These are phyloP conservation scores for Fraxinus anomala DNA, from an alignment of 257 asterid genomes.

Conservation along the genomic window DNA sequence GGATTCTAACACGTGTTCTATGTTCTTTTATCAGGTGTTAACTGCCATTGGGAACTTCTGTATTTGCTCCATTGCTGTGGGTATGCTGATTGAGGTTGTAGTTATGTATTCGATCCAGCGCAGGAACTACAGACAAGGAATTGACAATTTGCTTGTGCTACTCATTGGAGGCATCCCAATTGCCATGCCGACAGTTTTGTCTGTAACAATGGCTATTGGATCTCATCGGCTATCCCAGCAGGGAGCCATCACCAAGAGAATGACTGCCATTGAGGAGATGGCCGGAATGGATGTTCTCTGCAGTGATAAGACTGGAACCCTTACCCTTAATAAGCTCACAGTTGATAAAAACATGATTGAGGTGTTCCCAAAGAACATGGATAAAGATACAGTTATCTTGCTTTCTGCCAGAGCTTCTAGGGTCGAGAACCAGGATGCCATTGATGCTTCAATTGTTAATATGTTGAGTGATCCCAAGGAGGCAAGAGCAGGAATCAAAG, in stretches of 20 bases:
- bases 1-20: neutral
- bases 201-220: conserved; percentile 97
- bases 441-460: conserved; percentile 55
- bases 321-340: conserved; percentile 86
- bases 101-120: conserved; percentile 83
- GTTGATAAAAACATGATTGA: conserved; percentile 74
- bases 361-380: conserved; percentile 49
- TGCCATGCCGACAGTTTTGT: conserved; percentile 93
- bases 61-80: conserved; percentile 78
- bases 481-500: conserved; percentile 78
- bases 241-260: conserved; percentile 96
- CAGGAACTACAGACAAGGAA: conserved; percentile 75
- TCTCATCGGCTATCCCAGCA: conserved; percentile 85
- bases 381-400: conserved; percentile 40
- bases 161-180: conserved; percentile 95
- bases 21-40: conserved; percentile 51
- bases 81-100: conserved; percentile 70
- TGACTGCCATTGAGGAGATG: conserved; percentile 99
- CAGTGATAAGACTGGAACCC: conserved; percentile 93
- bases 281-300: conserved; percentile 96
- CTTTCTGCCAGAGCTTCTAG: conserved; percentile 56
- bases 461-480: conserved; percentile 57
- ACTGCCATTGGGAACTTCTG: conserved; percentile 94
- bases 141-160: conserved; percentile 78
- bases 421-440: conserved; percentile 58